phyloP scores from a whole-genome alignment of 495 filamentous ascomycete species.

The Penicillium lagena region DNA sequence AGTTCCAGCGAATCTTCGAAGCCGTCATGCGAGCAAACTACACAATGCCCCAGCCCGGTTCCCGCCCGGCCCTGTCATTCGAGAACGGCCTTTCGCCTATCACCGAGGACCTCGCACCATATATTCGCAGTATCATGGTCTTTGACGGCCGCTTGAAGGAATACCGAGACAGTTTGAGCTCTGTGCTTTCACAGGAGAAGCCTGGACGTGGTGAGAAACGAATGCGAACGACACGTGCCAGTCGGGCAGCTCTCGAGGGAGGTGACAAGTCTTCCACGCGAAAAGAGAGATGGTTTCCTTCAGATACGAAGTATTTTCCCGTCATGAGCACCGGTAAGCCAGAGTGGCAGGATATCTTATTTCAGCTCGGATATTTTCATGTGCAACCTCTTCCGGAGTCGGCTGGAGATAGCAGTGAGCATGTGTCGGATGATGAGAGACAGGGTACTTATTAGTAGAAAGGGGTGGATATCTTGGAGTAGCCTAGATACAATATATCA shows the following conservation, averaged over 20 bases:
- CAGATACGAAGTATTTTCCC: conserved; percentile 51
- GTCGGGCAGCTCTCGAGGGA: conserved; percentile 78
- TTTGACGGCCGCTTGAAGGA: conserved; percentile 66
- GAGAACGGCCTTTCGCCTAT: conserved; percentile 60
- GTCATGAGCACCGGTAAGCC: conserved; percentile 62
- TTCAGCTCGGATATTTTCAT: conserved; percentile 29
- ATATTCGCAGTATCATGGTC: conserved; percentile 69
- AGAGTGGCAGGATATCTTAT: conserved; percentile 52
- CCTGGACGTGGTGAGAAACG: conserved; percentile 47
- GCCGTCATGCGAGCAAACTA: conserved; percentile 28
- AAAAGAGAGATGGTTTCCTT: conserved; percentile 74
- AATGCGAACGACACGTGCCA: conserved; percentile 69
- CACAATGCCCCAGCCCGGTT: conserved; percentile 16
- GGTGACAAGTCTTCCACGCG: conserved; percentile 64
- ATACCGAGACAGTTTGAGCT: conserved; percentile 56
- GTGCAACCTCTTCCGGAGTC: conserved; percentile 8
- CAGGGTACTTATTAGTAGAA: too few relatives aligned
- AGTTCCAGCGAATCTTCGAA: conserved; percentile 27
- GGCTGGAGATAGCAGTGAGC: not conserved
- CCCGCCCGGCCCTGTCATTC: conserved; percentile 53
- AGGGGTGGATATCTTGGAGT: too few relatives aligned
- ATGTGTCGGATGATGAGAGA: not conserved
- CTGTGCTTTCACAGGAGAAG: conserved; percentile 47
- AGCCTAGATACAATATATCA: too few relatives aligned
- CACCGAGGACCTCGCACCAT: conserved; percentile 74